phyloP scores from a whole-genome alignment of 768 basidiomycete species.

The Lyophyllum atratum region DNA sequence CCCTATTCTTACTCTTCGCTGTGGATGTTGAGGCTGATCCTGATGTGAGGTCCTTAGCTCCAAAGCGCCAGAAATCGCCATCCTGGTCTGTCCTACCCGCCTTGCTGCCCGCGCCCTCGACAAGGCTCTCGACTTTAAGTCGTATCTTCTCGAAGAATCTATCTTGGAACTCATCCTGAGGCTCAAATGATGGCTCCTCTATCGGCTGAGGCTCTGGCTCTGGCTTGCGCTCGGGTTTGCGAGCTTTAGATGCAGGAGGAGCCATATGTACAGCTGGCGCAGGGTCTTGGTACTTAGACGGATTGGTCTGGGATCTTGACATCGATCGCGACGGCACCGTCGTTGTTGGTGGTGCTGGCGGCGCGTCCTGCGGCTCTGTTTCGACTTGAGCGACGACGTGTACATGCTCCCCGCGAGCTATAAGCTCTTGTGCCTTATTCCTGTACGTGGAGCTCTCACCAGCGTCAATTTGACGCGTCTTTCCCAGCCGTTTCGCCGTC shows the following conservation, averaged over 20 bases:
- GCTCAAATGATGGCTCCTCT: background rate
- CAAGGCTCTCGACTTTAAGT: no score
- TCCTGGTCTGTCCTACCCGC: background rate
- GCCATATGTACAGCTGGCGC: background rate
- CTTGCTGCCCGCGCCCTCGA: background rate
- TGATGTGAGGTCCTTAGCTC: background rate
- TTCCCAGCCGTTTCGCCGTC: background rate
- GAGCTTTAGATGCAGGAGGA: background rate
- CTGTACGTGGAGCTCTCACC: background rate
- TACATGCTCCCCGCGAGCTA: background rate
- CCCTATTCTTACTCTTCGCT: background rate
- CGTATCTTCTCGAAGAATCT: background rate
- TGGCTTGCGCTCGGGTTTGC: background rate
- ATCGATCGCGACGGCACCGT: background rate
- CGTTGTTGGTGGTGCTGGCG: background rate
- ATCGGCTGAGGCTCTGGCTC: background rate
- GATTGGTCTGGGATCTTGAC: background rate
- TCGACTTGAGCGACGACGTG: background rate
- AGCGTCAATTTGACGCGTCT: background rate
- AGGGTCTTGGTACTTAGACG: background rate
- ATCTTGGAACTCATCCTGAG: background rate
- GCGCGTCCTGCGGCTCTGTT: background rate
- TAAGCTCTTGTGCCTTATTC: background rate
- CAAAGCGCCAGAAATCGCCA: constrained; percentile 13
- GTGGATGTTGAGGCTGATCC: background rate